Conservation (phyloP, 208 protist species). For the Wallacemonas sp. region DNA sequence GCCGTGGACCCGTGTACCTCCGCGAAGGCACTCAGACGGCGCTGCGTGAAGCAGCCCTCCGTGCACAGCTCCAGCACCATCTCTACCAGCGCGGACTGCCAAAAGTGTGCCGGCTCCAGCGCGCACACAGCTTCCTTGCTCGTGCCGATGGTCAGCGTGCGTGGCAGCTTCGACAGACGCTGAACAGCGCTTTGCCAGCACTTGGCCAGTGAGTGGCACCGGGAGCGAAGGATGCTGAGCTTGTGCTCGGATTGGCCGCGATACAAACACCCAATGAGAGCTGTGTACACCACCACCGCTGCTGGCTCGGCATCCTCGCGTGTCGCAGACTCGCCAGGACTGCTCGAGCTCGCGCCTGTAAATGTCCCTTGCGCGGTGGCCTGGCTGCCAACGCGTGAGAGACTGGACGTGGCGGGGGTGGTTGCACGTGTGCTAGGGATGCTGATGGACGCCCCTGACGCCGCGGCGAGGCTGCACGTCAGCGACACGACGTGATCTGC, state of each 20-base stretch:
- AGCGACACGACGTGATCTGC: background rate
- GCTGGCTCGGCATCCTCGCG: slow-evolving; percentile 9
- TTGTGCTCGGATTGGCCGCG: slow-evolving; percentile 54
- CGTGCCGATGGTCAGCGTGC: slow-evolving; percentile 32
- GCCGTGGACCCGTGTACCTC: background rate
- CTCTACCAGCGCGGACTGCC: slow-evolving; percentile 68
- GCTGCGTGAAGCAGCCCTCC: slow-evolving; percentile 63
- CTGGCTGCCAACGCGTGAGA: slow-evolving; percentile 5
- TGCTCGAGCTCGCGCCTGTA: no score
- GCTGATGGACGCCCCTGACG: background rate
- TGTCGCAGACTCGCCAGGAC: background rate
- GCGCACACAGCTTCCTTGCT: slow-evolving; percentile 28
- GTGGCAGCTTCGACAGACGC: slow-evolving; percentile 15
- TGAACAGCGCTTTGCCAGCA: slow-evolving; percentile 3
- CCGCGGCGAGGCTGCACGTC: background rate
- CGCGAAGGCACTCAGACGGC: slow-evolving; percentile 33
- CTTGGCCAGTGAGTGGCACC: background rate
- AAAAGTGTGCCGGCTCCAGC: slow-evolving; percentile 43
- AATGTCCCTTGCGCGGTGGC: no score
- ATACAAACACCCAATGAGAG: slow-evolving; percentile 43
- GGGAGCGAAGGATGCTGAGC: slow-evolving; percentile 20
- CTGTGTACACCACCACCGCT: slow-evolving; percentile 40
- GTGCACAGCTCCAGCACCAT: slow-evolving; percentile 67
- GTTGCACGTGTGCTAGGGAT: background rate
- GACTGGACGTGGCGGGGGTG: background rate